Evolutionary conservation across 768 basidiomycete species (phyloP).

Genomic region (Hericium alpestre): DNA sequence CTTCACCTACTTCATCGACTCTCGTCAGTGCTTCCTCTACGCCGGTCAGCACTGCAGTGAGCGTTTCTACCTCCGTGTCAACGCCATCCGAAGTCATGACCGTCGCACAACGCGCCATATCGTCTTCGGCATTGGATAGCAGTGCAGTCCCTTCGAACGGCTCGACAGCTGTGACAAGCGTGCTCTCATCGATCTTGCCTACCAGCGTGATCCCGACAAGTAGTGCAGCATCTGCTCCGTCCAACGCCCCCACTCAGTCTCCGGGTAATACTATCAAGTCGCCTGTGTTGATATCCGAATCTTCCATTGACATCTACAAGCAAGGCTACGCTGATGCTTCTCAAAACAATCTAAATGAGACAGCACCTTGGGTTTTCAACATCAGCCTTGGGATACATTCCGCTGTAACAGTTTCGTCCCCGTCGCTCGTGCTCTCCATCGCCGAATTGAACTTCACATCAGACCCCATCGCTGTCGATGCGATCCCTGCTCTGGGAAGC

Average conservation of each 20-base stretch:
- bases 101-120: no score
- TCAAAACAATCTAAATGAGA: slow-evolving; percentile 25
- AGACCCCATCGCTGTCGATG: slow-evolving; percentile 19
- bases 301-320: slow-evolving; percentile 46
- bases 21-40: no score
- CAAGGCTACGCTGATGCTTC: slow-evolving; percentile 34
- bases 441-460: slow-evolving; percentile 37
- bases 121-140: no score
- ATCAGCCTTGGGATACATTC: slow-evolving; percentile 41
- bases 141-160: no score
- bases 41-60: no score
- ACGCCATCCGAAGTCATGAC: no score
- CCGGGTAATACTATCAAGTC: neutral
- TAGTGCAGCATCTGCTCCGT: neutral
- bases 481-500: slow-evolving; percentile 15
- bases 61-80: no score
- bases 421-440: slow-evolving; percentile 33
- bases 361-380: slow-evolving; percentile 45
- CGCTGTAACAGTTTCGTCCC: slow-evolving; percentile 22
- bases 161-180: no score
- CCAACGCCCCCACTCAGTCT: neutral
- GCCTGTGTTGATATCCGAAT: slow-evolving; percentile 24
- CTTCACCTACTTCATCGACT: neutral
- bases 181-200: no score
- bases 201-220: neutral